phyloP scores from a whole-genome alignment of 768 basidiomycete species.

The Termitomyces sp. region DNA sequence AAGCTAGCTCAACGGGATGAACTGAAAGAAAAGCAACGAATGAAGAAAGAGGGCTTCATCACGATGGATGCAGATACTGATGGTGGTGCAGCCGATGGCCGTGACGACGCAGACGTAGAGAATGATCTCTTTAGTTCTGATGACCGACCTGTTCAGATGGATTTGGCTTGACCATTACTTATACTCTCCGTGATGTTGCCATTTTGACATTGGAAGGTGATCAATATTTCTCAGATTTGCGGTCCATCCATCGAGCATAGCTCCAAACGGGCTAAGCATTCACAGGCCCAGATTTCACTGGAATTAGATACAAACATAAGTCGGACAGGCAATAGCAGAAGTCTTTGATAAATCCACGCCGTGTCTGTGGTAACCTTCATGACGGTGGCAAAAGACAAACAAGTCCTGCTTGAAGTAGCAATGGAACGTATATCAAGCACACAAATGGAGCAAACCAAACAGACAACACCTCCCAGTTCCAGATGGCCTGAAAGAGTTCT shows the following conservation, averaged over 20 bases:
- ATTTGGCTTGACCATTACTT: conserved; percentile 21
- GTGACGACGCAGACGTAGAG: conserved; percentile 19
- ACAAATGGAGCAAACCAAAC: conserved; percentile 83
- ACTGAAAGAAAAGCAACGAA: conserved; percentile 66
- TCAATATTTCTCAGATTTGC: no score
- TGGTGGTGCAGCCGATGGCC: conserved; percentile 26
- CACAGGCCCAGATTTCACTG: background rate
- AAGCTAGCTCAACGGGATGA: conserved; percentile 77
- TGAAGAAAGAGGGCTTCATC: conserved; percentile 61
- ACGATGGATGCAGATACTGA: conserved; percentile 31
- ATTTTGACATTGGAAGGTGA: no score
- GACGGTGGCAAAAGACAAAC: conserved; percentile 38
- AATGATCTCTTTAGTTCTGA: conserved; percentile 47
- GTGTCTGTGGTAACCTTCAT: background rate
- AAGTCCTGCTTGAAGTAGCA: conserved; percentile 66
- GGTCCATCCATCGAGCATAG: no score
- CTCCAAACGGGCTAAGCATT: no score
- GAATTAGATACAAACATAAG: background rate
- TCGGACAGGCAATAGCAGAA: background rate
- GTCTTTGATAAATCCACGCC: background rate
- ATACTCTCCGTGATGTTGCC: no score
- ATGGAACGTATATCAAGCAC: conserved; percentile 72
- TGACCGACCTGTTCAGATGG: conserved; percentile 28
- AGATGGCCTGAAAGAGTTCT: conserved; percentile 47
- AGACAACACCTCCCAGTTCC: conserved; percentile 75